Base-by-base conservation (phyloP, 495 filamentous ascomycete genomes). In the Trichoderma asperelloides region DNA sequence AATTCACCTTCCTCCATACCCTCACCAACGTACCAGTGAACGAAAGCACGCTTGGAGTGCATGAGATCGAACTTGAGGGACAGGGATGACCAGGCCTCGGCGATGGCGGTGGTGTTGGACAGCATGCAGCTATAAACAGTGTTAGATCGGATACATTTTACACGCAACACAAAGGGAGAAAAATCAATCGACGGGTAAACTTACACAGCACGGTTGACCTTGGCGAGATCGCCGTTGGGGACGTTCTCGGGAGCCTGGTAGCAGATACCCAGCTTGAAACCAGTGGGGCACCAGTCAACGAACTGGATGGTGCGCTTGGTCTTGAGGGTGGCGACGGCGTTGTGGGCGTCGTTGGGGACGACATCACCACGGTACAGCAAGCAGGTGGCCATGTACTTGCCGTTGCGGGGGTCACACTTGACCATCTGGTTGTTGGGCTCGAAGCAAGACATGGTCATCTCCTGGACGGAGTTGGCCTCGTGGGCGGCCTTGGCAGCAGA, bases 1-100 rank as follows among this genome's bases (percentile, higher is more conserved):
- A 98, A 98, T 80, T 98, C 95, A 76, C 95, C 95, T 80, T 98
- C 95, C 85, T 98, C 95, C 95, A 98, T 98, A 87, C 95, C 95
- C 85, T 98, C 95, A 82, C 95, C 95, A 77, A 98, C 95, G 74
- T 98, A 98, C 95, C 95, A 98, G 82, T 98, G 95, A 64, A 98
- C 95, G 83, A 98, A 98, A 66, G 95, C 95, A 80, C 95, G 95
- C 88, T 98, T 98, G 77, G 93, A 93, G 86, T 98, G 98, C 95
- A 98, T 98, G 76, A 98, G 92, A 73, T 98, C 95, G 82, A 98
- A 98, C 82, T 98, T 98, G 86, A 90, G 89, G 66, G 94, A 96
- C 65, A 98, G 89, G 73, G 94, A 91, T 63, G 92, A 92, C 95
- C 95, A 98, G 67, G 95, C 95, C 84, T 98, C 94, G 74, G 93